A percentile compares a stretch with the other conserved stretches of the same genome.
Evolutionary conservation across 2,329 filamentous ascomycete genomes (phyloP).

Genomic region (Aspergillus oerlinghausenensis): DNA sequence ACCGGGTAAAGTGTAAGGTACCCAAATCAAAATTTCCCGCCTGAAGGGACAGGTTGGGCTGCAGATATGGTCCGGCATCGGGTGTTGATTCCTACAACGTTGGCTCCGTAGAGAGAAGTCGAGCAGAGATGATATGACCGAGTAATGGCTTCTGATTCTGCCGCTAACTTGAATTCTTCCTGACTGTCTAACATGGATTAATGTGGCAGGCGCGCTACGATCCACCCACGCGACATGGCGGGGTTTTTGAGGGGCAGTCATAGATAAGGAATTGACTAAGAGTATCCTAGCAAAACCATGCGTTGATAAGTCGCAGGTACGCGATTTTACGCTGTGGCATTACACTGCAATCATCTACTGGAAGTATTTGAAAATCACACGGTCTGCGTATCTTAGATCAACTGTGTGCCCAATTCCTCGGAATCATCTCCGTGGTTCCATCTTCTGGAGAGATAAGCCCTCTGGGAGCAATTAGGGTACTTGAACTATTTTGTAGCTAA

Average conservation of each 20-base stretch:
- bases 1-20: neutral
- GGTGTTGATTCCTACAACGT: neutral
- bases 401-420: neutral
- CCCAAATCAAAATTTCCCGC: neutral
- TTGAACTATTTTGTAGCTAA: neutral
- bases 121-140: neutral
- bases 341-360: neutral
- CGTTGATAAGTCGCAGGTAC: slow-evolving; percentile 15
- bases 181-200: neutral
- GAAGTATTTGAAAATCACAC: neutral
- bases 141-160: neutral
- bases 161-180: neutral
- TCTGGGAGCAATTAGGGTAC: neutral
- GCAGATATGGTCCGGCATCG: neutral
- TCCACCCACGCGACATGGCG: slow-evolving; percentile 21
- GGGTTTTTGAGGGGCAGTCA: slow-evolving; percentile 18
- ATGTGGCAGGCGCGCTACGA: slow-evolving; percentile 20
- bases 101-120: neutral
- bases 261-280: slow-evolving; percentile 11
- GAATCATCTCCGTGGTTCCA: neutral
- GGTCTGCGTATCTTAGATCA: neutral
- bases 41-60: neutral
- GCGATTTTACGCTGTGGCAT: neutral
- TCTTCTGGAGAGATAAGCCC: neutral
- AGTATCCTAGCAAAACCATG: neutral